Percentiles rank a stretch among this genome's conserved stretches.
Evolutionary conservation across 208 protist genomes (phyloP).

Genomic region (Leptomonas pyrrhocoris): DNA sequence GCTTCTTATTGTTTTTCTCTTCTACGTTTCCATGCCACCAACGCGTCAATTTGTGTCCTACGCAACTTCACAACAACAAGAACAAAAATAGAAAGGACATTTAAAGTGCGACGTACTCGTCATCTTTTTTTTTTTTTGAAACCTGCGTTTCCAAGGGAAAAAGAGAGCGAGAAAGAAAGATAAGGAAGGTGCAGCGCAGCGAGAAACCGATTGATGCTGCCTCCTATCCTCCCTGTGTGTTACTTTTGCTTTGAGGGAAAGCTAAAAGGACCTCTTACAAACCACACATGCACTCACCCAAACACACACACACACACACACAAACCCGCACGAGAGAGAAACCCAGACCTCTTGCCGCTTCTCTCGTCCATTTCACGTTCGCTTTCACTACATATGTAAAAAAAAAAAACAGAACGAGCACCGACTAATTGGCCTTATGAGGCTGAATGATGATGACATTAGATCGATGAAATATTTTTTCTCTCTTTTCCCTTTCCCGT

Average conservation of each 20-base stretch:
- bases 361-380: not conserved
- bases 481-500: not conserved
- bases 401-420: not conserved
- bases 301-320: not conserved
- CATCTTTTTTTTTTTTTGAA: too few species aligned
- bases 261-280: not conserved
- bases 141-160: not conserved
- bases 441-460: conserved; percentile 1
- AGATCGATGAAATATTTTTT: not conserved
- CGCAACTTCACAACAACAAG: conserved; percentile 4
- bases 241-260: not conserved
- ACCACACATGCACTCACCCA: not conserved
- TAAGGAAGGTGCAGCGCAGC: too few species aligned
- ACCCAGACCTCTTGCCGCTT: conserved; percentile 2
- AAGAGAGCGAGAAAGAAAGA: not conserved
- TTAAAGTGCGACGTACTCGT: not conserved
- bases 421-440: not conserved
- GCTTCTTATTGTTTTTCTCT: too few species aligned
- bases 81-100: not conserved
- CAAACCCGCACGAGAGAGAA: not conserved
- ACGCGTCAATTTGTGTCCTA: too few species aligned
- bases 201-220: too few species aligned
- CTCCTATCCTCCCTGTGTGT: not conserved
- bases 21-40: too few species aligned
- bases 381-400: not conserved